Evolutionary conservation across 139 green algal genomes (phyloP).

Genomic region (Volvox africanus): DNA sequence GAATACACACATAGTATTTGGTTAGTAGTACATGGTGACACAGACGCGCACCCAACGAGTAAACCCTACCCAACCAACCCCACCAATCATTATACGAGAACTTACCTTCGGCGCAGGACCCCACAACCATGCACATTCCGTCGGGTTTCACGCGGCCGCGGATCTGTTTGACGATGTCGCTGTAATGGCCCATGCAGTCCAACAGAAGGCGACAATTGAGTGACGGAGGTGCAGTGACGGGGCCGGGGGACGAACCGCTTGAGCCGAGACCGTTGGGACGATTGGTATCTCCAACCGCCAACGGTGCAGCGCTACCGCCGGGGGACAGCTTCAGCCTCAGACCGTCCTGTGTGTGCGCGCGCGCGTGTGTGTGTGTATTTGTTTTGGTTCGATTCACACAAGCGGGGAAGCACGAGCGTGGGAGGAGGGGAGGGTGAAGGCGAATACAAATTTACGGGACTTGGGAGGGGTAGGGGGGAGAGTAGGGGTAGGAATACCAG

Average conservation of each 20-base stretch:
- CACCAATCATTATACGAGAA: too few species aligned
- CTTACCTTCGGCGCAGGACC: conserved; percentile 77
- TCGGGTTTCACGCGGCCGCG: conserved; percentile 78
- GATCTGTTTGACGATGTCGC: conserved; percentile 87
- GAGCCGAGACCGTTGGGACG: conserved; percentile 58
- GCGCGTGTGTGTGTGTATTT: too few species aligned
- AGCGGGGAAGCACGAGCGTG: too few species aligned
- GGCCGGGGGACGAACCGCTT: neutral
- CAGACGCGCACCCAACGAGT: neutral
- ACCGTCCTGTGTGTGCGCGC: conserved; percentile 62
- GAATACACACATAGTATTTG: neutral
- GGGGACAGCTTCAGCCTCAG: conserved; percentile 50
- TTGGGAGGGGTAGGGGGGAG: too few species aligned
- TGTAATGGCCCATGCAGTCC: conserved; percentile 94
- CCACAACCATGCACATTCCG: conserved; percentile 92
- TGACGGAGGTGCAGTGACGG: neutral
- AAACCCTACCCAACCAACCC: neutral
- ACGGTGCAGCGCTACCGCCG: conserved; percentile 37
- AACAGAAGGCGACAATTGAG: conserved; percentile 81
- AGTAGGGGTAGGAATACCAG: too few species aligned
- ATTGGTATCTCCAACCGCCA: conserved; percentile 70
- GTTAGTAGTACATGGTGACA: neutral
- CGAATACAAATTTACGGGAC: too few species aligned
- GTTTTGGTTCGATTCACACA: too few species aligned
- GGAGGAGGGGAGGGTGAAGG: too few species aligned